These are phyloP conservation scores for Penicillium samsonianum DNA, from an alignment of 495 filamentous ascomycete genomes.

Conservation along the genomic window DNA sequence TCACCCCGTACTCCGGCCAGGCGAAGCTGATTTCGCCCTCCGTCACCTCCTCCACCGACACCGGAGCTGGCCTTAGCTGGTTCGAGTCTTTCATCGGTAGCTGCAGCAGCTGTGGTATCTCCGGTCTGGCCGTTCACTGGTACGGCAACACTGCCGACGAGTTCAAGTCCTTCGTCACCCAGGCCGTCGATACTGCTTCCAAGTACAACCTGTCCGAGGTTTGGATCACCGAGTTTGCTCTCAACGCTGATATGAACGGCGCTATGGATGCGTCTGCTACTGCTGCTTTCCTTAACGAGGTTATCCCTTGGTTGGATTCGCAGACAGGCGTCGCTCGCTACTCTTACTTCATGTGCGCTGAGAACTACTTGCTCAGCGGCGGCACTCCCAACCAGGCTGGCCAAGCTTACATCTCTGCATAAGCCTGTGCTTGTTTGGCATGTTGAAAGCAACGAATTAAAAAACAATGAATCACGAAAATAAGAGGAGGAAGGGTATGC, in stretches of 20 bases:
- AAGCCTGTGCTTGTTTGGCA: not conserved
- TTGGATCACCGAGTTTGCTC: conserved; percentile 80
- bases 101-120: conserved; percentile 62
- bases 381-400: conserved; percentile 29
- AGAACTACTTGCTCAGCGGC: conserved; percentile 36
- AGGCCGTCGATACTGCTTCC: conserved; percentile 50
- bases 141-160: conserved; percentile 54
- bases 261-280: conserved; percentile 43
- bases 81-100: conserved; percentile 57
- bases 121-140: conserved; percentile 72
- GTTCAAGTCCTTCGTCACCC: conserved; percentile 60
- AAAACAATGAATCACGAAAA: not conserved
- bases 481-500: not conserved
- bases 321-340: conserved; percentile 69
- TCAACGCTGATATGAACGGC: conserved; percentile 44
- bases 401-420: conserved; percentile 20
- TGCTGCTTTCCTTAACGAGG: conserved; percentile 54
- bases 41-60: conserved; percentile 66
- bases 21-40: conserved; percentile 72
- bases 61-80: conserved; percentile 61
- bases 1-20: conserved; percentile 66
- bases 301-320: conserved; percentile 66
- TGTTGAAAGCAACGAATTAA: not conserved
- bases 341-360: conserved; percentile 72
- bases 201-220: conserved; percentile 55